Evolutionary conservation across 768 basidiomycete genomes (phyloP), one percentile per base, ranked within the genome.

Genomic region (Grammothele lineata): DNA sequence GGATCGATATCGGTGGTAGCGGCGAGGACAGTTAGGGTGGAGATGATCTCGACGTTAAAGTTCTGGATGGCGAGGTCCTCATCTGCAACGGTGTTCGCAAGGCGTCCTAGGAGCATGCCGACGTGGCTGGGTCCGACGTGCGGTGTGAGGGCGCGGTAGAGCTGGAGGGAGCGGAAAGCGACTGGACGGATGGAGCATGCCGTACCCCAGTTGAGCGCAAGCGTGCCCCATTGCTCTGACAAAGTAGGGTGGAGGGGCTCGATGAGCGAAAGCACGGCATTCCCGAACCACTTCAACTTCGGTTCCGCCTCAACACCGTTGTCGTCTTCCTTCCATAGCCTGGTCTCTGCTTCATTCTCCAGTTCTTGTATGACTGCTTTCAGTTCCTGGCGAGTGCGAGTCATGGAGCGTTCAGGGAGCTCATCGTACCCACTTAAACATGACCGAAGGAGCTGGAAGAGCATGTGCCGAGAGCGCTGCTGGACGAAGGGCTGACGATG

Each of bases 121-220:
- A 96, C 73, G 63, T 89, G 85, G 7, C 74, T 67, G 47, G 83
- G 78, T 43, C 80, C 82, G 33, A 91, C 75, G 22, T 76, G 71
- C 0, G 91, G 86, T 60, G 81, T 78, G 18, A 96, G 70, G 1
- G 86, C 80, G 30, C 91, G 83, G 66, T 90, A 92, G n/a, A 92
- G 72, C 62, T 96, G 93, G 49, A 96, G 71, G 9, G 92, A 94
- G 25, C 92, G 78, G 67, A 88, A 90, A 3, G 94, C 92, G 17
- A 83, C 81, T 32, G 83, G 81, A 38, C 91, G 81, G 51, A 92
- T 90, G 14, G 89, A 86, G 58, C 92, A 95, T 2, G 84, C 75
- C 11, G 91, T 92, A 4, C 90, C 86, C 84, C 94, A 96, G 23
- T 73, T 68, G 47, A 96, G 67, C 9, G 89, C 87, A 24, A 92